Conservation (phyloP, 169 alveolate species). For the Cryptosporidium tyzzeri region DNA sequence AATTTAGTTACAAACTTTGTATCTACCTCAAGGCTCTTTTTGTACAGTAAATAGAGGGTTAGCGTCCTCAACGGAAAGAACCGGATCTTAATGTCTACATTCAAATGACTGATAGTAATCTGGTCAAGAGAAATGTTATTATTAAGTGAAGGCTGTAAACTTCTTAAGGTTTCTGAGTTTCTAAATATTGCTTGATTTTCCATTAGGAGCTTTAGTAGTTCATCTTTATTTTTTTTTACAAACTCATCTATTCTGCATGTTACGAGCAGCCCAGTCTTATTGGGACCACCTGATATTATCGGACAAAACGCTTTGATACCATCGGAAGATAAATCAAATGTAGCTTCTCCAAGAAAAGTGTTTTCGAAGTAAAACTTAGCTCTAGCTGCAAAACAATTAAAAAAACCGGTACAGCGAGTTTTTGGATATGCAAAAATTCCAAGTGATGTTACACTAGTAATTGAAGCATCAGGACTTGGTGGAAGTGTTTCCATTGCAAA, state of each 20-base stretch:
- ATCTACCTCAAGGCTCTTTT: conserved; percentile 28
- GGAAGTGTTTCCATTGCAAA: conserved; percentile 72
- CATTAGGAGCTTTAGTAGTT: conserved; percentile 1
- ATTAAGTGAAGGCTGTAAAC: conserved; percentile 25
- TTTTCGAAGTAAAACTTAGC: conserved; percentile 61
- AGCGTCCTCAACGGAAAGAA: conserved; percentile 68
- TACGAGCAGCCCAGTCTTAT: conserved; percentile 61
- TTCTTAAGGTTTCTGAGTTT: conserved; percentile 30
- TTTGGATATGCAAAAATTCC: conserved; percentile 74
- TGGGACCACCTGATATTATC: conserved; percentile 72
- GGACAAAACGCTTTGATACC: conserved; percentile 73
- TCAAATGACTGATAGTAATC: conserved; percentile 34
- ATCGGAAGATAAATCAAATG: conserved; percentile 67
- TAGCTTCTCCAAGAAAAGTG: conserved; percentile 63
- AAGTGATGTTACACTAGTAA: conserved; percentile 57
- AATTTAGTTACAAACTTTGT: conserved; percentile 52
- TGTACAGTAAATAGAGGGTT: conserved; percentile 31
- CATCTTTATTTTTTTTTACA: conserved; percentile 39
- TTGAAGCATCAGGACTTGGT: conserved; percentile 72
- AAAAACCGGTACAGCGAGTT: conserved; percentile 73
- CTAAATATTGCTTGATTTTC: conserved; percentile 3
- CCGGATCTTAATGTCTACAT: conserved; percentile 51
- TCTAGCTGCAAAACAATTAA: conserved; percentile 67
- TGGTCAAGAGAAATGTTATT: conserved; percentile 30
- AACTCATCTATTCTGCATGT: conserved; percentile 68